Evolutionary conservation across 1,284 basidiomycete species (phyloP).

Genomic region (Heterobasidion irregulare): DNA sequence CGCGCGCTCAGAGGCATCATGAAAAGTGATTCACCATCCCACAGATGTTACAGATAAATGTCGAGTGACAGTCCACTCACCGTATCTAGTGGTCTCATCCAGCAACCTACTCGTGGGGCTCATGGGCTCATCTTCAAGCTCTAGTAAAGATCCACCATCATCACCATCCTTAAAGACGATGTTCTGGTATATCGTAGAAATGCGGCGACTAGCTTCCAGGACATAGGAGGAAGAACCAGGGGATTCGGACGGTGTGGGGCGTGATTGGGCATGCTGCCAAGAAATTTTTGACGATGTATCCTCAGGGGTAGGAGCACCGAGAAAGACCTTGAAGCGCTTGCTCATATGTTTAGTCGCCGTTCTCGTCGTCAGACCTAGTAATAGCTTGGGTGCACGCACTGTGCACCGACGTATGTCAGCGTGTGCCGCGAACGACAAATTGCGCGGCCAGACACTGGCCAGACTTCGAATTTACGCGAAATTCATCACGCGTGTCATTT

Average conservation of each 20-base stretch:
- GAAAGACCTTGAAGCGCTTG: constrained; percentile 30
- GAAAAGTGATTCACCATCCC: background rate
- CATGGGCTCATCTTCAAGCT: background rate
- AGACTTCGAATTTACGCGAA: too few species aligned
- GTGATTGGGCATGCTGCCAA: constrained; percentile 30
- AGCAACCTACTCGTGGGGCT: background rate
- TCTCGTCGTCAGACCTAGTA: too few species aligned
- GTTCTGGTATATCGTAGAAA: constrained; percentile 60
- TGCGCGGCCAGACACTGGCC: too few species aligned
- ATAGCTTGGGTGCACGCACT: too few species aligned
- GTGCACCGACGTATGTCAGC: too few species aligned
- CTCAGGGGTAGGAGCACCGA: constrained; percentile 37
- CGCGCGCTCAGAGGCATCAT: background rate
- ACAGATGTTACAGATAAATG: too few species aligned
- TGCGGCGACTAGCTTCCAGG: constrained; percentile 49
- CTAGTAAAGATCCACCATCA: constrained; percentile 10
- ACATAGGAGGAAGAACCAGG: constrained; percentile 35
- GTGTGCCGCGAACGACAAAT: too few species aligned
- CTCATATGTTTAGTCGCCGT: background rate
- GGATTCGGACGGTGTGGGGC: constrained; percentile 1
- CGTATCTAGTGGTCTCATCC: too few species aligned
- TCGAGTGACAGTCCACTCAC: too few species aligned
- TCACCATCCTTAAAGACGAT: constrained; percentile 45
- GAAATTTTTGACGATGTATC: constrained; percentile 19
- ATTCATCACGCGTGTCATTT: too few species aligned